Base-by-base conservation (phyloP, 106 monocot genomes). In the Dendrobium chrysotoxum region DNA sequence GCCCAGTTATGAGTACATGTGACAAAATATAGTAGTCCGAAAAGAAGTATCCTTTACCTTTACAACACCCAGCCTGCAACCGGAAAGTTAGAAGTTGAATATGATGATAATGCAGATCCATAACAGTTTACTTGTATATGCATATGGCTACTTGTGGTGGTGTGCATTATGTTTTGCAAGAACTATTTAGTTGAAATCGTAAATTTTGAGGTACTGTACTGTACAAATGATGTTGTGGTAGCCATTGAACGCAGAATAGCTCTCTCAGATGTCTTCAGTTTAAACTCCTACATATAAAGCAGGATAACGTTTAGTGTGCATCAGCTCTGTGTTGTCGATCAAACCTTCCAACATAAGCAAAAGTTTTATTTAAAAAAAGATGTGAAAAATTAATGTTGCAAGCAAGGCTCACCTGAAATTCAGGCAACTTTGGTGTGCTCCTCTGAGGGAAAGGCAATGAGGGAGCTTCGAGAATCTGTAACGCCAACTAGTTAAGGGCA, bases 391-490 rank as follows among this genome's bases (percentile, higher is more conserved):
- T 65, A 68, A 79, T 20, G 13, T 17, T 15, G 31, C 75, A 1
- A 80, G 40, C 40, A 38, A 30, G 40, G 53, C 76, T 58, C 79
- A 88, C 94, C 70, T 91, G 87, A 81, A 91, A 91, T 54, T 83
- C 75, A 26, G 89, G 86, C 38, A 83, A 46, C 50, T 75, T 76
- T 46, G 86, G 91, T 40, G 61, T 88, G 75, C 88, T 89, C 84
- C 85, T 93, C 64, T 87, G 82, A 75, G 78, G 81, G 23, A 89
- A 73, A 47, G 87, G 86, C 53, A 91, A 55, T 16, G 84, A 83
- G 65, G 93, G 89, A 80, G 87, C 88, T 77, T 88, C 87, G 55
- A 94, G 80, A 78, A 94, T 94, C 89, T 94, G 82, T 45, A 82
- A 10, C 77, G 50, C 5, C 20, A 45, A 46, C n/a, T 1, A 74